phyloP scores from a whole-genome alignment of 2,329 filamentous ascomycete genomes.

The Penicillium sp. region DNA sequence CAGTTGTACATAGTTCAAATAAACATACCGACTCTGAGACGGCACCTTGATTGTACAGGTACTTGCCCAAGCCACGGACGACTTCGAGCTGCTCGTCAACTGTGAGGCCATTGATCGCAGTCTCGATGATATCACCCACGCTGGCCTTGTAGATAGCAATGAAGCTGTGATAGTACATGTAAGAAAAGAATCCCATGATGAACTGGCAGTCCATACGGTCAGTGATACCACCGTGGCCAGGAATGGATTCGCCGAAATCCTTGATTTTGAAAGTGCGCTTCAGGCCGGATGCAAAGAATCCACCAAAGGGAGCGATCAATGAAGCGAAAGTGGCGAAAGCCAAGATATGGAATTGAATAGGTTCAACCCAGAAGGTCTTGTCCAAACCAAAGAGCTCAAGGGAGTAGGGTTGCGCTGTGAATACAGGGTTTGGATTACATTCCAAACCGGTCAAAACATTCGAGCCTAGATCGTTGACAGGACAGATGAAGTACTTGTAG shows the following conservation, averaged over 20 bases:
- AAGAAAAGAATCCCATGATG: slow-evolving; percentile 98
- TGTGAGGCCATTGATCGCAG: slow-evolving; percentile 83
- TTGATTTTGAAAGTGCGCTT: slow-evolving; percentile 99
- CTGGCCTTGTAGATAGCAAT: slow-evolving; percentile 84
- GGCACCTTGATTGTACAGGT: slow-evolving; percentile 63
- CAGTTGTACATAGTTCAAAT: too few species aligned
- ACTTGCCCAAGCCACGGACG: slow-evolving; percentile 61
- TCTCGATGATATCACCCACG: slow-evolving; percentile 84
- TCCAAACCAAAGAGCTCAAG: slow-evolving; percentile 69
- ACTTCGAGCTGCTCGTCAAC: slow-evolving; percentile 86
- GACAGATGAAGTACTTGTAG: slow-evolving; percentile 97
- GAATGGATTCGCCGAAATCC: slow-evolving; percentile 98
- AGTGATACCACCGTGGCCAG: slow-evolving; percentile 95
- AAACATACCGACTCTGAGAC: slow-evolving; percentile 54
- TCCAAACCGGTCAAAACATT: slow-evolving; percentile 88
- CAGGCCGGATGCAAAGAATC: slow-evolving; percentile 95
- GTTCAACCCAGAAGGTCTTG: slow-evolving; percentile 72
- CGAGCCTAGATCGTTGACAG: slow-evolving; percentile 91
- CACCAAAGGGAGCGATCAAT: slow-evolving; percentile 93
- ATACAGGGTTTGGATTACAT: slow-evolving; percentile 89
- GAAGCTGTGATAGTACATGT: slow-evolving; percentile 98
- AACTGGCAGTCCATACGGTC: slow-evolving; percentile 99
- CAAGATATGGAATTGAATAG: slow-evolving; percentile 91
- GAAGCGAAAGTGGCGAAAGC: slow-evolving; percentile 91
- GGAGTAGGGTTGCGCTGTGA: slow-evolving; percentile 72